Conservation (phyloP, 257 asterid species). For the Cruciata laevipes region DNA sequence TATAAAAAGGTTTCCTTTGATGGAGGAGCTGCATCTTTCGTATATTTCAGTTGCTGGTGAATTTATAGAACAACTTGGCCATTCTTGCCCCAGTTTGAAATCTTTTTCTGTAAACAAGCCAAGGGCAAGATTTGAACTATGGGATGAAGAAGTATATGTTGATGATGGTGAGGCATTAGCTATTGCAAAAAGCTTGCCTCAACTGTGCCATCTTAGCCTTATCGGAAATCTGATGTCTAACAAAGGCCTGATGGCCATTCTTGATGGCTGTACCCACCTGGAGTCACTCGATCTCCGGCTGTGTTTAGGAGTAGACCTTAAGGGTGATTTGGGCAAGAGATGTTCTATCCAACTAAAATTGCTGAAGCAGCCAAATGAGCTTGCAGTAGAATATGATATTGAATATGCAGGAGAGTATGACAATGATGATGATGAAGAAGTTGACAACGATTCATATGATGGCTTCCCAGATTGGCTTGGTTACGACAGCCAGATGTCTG, state of each 20-base stretch:
- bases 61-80: slow-evolving; percentile 28
- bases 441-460: slow-evolving; percentile 5
- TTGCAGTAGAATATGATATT: slow-evolving; percentile 16
- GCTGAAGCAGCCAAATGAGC: slow-evolving; percentile 26
- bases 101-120: slow-evolving; percentile 24
- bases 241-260: slow-evolving; percentile 34
- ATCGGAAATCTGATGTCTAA: slow-evolving; percentile 24
- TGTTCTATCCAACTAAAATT: slow-evolving; percentile 29
- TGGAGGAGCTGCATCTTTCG: slow-evolving; percentile 47
- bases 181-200: slow-evolving; percentile 39
- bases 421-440: slow-evolving; percentile 10
- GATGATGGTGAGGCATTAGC: slow-evolving; percentile 28
- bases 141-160: too few species aligned
- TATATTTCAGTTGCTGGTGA: neutral
- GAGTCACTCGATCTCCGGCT: slow-evolving; percentile 44
- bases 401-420: slow-evolving; percentile 12
- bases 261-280: slow-evolving; percentile 41
- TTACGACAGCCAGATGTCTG: slow-evolving; percentile 6
- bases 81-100: slow-evolving; percentile 31
- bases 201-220: slow-evolving; percentile 31
- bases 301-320: slow-evolving; percentile 27
- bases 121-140: neutral
- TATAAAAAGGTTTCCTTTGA: slow-evolving; percentile 23
- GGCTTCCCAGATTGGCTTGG: slow-evolving; percentile 11
- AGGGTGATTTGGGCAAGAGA: slow-evolving; percentile 30